These are phyloP conservation scores for Metschnikowia baotianmanensis DNA, from an alignment of 805 yeast species.

Conservation along the genomic window DNA sequence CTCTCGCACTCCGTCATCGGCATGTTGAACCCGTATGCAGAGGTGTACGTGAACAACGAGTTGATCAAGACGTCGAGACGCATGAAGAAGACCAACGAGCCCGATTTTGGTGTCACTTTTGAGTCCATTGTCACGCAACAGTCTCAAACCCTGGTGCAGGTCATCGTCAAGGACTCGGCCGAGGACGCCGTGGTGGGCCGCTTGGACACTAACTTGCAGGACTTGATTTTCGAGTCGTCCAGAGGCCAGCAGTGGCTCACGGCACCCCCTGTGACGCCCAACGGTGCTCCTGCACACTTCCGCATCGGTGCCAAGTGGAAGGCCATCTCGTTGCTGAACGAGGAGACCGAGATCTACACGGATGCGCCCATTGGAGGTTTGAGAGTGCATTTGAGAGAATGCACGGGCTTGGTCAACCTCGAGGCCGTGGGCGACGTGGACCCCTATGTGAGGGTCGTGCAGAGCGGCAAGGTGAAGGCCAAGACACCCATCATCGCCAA, in stretches of 20 bases:
- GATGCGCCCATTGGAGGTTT: conserved; percentile 67
- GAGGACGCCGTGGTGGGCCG: conserved; percentile 54
- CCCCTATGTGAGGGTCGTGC: conserved; percentile 62
- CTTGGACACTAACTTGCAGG: conserved; percentile 51
- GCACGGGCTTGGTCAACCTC: conserved; percentile 50
- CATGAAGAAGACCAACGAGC: conserved; percentile 66
- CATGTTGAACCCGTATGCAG: conserved; percentile 65
- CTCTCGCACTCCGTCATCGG: conserved; percentile 49
- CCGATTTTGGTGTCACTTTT: conserved; percentile 62
- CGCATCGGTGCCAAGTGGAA: conserved; percentile 65
- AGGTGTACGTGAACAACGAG: conserved; percentile 56
- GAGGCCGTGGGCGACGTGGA: conserved; percentile 73
- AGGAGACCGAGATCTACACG: conserved; percentile 42
- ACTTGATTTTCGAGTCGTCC: conserved; percentile 47
- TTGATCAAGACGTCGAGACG: conserved; percentile 57
- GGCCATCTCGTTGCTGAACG: conserved; percentile 56
- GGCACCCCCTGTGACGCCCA: conserved; percentile 41
- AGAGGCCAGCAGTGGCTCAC: conserved; percentile 51
- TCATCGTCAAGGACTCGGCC: conserved; percentile 61
- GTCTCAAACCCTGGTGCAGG: conserved; percentile 49
- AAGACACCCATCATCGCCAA: conserved; percentile 54
- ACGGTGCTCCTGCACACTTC: conserved; percentile 43
- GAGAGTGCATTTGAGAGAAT: conserved; percentile 56
- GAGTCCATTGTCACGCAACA: conserved; percentile 65
- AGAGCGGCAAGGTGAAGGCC: conserved; percentile 57